phyloP scores from a whole-genome alignment of 2,329 filamentous ascomycete genomes.

The Tothia fuscella region DNA sequence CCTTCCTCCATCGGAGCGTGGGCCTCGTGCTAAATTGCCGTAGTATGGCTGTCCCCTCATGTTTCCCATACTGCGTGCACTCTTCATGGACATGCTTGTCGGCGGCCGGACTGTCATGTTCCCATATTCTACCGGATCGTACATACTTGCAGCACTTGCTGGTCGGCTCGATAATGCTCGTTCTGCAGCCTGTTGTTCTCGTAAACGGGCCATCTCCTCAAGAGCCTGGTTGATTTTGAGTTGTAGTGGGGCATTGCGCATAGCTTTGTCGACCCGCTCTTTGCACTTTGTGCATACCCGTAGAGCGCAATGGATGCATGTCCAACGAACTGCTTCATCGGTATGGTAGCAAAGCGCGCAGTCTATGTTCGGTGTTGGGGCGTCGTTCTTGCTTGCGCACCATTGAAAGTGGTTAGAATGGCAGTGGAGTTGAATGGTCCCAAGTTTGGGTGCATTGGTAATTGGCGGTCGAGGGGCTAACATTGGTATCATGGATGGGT shows the following conservation, averaged over 20 bases:
- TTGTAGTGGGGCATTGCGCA: neutral
- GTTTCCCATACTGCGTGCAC: conserved; percentile 4
- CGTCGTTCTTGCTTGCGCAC: conserved; percentile 21
- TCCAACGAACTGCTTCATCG: conserved; percentile 19
- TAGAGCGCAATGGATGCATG: conserved; percentile 27
- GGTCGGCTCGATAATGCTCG: neutral
- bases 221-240: neutral
- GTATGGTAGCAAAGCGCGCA: conserved; percentile 25
- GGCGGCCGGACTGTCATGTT: neutral
- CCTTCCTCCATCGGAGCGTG: too few species aligned
- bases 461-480: conserved; percentile 9
- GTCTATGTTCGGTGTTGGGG: conserved; percentile 22
- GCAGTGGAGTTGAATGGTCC: conserved; percentile 20
- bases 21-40: too few species aligned
- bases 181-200: neutral
- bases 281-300: conserved; percentile 21
- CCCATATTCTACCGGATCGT: conserved; percentile 1
- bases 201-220: neutral
- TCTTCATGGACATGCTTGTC: conserved; percentile 3
- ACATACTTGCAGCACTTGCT: neutral
- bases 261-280: neutral
- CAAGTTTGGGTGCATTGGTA: conserved; percentile 20
- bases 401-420: conserved; percentile 20
- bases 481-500: conserved; percentile 16
- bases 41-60: too few species aligned